Conservation (phyloP, 2,329 filamentous ascomycete species). For the Aureobasidium namibiae region DNA sequence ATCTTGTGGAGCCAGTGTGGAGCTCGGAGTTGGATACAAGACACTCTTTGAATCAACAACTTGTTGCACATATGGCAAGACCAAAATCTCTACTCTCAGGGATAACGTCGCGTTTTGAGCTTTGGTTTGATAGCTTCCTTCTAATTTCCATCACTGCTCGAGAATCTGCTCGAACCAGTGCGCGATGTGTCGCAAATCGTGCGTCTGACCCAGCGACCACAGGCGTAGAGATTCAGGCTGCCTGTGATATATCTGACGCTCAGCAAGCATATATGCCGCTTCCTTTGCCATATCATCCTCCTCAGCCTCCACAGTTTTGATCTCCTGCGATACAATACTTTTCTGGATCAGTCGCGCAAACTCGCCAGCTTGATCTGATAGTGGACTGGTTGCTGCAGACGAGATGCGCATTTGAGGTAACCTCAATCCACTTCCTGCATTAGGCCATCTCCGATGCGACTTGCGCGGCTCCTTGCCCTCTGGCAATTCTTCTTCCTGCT, state of each 20-base stretch:
- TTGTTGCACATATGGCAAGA: too few species aligned
- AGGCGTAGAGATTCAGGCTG: slow-evolving; percentile 6
- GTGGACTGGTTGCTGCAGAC: slow-evolving; percentile 29
- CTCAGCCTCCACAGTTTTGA: slow-evolving; percentile 12
- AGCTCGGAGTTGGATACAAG: too few species aligned
- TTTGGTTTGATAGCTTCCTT: too few species aligned
- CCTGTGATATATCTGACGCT: slow-evolving; percentile 12
- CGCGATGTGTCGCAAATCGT: slow-evolving; percentile 7
- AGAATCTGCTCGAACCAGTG: slow-evolving; percentile 17
- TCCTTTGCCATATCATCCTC: slow-evolving; percentile 11
- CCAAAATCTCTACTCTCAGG: too few species aligned
- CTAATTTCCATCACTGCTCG: neutral
- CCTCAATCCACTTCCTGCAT: slow-evolving; percentile 29
- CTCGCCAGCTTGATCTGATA: slow-evolving; percentile 35
- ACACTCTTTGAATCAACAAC: too few species aligned
- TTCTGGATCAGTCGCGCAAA: slow-evolving; percentile 31
- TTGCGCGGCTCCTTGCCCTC: slow-evolving; percentile 17
- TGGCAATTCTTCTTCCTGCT: neutral
- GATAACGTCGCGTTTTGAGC: too few species aligned
- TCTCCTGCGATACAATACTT: slow-evolving; percentile 28
- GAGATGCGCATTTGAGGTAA: slow-evolving; percentile 36
- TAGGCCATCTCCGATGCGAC: slow-evolving; percentile 35
- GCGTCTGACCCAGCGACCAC: slow-evolving; percentile 9
- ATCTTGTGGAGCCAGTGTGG: too few species aligned
- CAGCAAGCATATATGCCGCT: slow-evolving; percentile 15